Evolutionary conservation across 352 stramenopile species (phyloP), one percentile per base, ranked within the genome.

Genomic region (Phytophthora pluvialis): DNA sequence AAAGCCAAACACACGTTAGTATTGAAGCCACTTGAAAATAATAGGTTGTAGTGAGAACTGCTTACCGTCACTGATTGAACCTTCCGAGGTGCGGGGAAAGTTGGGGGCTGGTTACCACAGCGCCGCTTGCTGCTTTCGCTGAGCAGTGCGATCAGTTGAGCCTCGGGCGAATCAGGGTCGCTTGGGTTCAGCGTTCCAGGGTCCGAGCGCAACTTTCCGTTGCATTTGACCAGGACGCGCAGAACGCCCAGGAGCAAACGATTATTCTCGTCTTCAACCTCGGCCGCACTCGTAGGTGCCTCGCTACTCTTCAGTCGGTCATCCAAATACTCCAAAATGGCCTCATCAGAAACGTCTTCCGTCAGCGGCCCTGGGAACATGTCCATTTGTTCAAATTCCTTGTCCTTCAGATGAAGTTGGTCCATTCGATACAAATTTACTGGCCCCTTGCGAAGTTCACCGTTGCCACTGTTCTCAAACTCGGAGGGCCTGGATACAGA

Each of bases 341-440:
- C 53, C 21, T 92, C 81, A 31, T 91, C 85, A 12, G 73, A 65
- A 3, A 88, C 61, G 16, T 80, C 81, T 10, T 91, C 80, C 15
- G 80, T 83, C 26, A 96, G 57, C 3, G 88, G 88, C 5, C 88
- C 88, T 28, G 88, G 88, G 68, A 96, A 96, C 13, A 72, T 71
- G 31, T 90, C 74, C 36, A 96, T 72, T 44, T 89, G 72, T 28
- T 91, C 73, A 38, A 90, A 85, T 11, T 86, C 77, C n/a, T 65
- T 68, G 49, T 93, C 77, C 15, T 78, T 80, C n/a, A 78, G 80
- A 39, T 96, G 82, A 15, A 96, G 59, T 43, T 94, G 81, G 9
- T 90, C 74, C 85, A 96, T 93, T 29, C 73, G 73, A 62, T 93
- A 95, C 11, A 96, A 58, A n/a, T 72, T 71, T 5, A 96, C 75